Conservation (phyloP, 2,329 filamentous ascomycete genomes). For the Hypoxylon sp. region DNA sequence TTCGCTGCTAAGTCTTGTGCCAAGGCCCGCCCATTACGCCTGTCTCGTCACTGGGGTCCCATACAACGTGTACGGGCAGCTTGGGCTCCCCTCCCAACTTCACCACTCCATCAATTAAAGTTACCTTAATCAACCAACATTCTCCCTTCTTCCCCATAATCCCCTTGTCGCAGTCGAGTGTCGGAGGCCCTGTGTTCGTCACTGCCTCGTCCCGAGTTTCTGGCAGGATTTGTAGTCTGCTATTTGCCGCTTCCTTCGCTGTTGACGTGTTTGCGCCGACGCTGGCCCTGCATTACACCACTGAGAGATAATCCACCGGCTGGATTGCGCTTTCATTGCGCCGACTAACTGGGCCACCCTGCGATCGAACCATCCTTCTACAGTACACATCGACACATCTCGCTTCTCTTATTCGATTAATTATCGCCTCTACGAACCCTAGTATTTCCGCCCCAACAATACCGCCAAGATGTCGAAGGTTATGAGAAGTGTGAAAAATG, state of each 20-base stretch:
- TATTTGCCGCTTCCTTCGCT: conserved; percentile 14
- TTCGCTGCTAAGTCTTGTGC: conserved; percentile 27
- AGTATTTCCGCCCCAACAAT: conserved; percentile 37
- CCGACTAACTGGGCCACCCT: conserved; percentile 40
- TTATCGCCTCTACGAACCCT: conserved; percentile 20
- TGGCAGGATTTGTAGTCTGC: conserved; percentile 25
- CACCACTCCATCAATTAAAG: conserved; percentile 39
- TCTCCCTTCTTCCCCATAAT: conserved; percentile 13
- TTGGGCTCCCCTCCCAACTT: conserved; percentile 42
- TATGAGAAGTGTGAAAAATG: conserved; percentile 97
- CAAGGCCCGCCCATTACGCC: conserved; percentile 41
- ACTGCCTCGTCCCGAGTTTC: conserved; percentile 24
- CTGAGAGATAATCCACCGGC: conserved; percentile 46
- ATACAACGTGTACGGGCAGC: conserved; percentile 37
- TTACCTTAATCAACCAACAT: conserved; percentile 35
- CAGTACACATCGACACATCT: conserved; percentile 24
- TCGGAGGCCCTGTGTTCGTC: conserved; percentile 27
- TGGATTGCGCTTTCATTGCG: conserved; percentile 51
- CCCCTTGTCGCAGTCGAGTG: conserved; percentile 25
- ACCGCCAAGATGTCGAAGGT: conserved; percentile 88
- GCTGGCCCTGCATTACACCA: conserved; percentile 13
- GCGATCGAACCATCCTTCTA: conserved; percentile 36
- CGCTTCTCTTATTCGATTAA: conserved; percentile 17
- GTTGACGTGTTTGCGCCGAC: conserved; percentile 28
- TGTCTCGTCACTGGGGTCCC: conserved; percentile 27